Percentiles rank a stretch among this genome's conserved stretches.
phyloP scores from a whole-genome alignment of 1,284 basidiomycete species.

The Puccinia triticina region DNA sequence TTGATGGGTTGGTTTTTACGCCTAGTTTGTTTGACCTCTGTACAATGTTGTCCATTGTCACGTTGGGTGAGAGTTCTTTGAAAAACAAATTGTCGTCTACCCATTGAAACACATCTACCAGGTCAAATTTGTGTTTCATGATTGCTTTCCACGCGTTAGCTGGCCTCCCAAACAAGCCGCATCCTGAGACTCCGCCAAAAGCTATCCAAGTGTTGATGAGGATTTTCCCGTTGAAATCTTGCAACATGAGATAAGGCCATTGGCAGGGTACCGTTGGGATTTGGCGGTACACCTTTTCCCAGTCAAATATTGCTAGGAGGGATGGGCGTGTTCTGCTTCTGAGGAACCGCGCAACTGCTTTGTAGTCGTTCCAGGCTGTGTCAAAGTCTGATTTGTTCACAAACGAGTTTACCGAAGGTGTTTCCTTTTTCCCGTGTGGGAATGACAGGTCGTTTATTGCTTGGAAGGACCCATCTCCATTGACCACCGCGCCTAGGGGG shows the following conservation, averaged over 20 bases:
- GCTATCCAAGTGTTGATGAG: no score
- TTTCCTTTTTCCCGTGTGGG: background rate
- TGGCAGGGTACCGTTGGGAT: no score
- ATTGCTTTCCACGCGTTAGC: background rate
- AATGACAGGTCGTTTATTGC: no score
- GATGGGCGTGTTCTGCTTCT: no score
- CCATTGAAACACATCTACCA: background rate
- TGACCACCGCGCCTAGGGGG: no score
- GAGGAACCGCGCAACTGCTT: no score
- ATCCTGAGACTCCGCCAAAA: no score
- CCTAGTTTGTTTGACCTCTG: background rate
- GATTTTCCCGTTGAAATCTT: background rate
- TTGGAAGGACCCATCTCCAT: no score
- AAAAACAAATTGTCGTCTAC: background rate
- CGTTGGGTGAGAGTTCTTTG: background rate
- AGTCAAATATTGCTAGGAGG: no score
- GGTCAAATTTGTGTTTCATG: background rate
- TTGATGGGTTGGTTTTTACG: background rate
- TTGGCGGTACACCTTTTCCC: no score
- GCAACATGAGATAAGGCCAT: no score
- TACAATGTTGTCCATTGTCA: background rate
- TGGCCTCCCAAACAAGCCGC: no score
- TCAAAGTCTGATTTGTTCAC: background rate
- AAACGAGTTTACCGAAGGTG: background rate
- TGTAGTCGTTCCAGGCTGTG: background rate